Evolutionary conservation across 192 early-diverging fungal species (phyloP), one percentile per base, ranked within the genome.

Genomic region (Backusella australiensis): DNA sequence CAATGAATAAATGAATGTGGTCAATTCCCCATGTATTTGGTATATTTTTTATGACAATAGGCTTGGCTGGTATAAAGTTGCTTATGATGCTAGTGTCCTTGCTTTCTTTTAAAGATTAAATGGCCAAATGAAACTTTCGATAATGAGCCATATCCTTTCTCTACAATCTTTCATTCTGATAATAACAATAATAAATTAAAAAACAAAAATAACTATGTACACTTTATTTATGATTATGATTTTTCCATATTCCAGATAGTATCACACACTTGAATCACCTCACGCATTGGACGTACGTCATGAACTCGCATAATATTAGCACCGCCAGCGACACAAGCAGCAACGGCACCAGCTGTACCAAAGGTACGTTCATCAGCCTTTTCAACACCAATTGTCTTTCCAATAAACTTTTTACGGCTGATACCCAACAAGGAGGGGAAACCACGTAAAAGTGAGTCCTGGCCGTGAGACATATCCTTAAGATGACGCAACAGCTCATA

Each of bases 391-490:
- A 88, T 92, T 26, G 85, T 88, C 4, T 85, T 81, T 29, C 96
- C 96, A 77, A 99, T 96, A 79, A 99, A 99, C 46, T 91, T 85
- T 86, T 99, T 99, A 7, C 96, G 87, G 3, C 91, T 93, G 34
- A 95, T 91, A 21, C 98, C 98, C 0, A 99, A 91, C n/a, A 99
- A 87, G 23, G 93, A 88, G 26, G 98, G 98, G 78, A 93, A 94
- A 15, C 91, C 91, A 14, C 74, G 83, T 42, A 96, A 68, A 2
- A 74, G 80, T 34, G 85, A 82, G 23, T 85, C 76, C 17, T 83
- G 79, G n/a, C 65, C 73, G 69, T 84, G 77, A 69, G 84, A 85
- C 36, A 94, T 80, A 65, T 92, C 87, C 1, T 83, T 75, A 32
- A 99, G 83, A 4, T 91, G 84, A 35, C 91, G 88, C 70, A 99